Evolutionary conservation across 768 basidiomycete genomes (phyloP), one percentile per base, ranked within the genome.

Genomic region (Suillus americanus): DNA sequence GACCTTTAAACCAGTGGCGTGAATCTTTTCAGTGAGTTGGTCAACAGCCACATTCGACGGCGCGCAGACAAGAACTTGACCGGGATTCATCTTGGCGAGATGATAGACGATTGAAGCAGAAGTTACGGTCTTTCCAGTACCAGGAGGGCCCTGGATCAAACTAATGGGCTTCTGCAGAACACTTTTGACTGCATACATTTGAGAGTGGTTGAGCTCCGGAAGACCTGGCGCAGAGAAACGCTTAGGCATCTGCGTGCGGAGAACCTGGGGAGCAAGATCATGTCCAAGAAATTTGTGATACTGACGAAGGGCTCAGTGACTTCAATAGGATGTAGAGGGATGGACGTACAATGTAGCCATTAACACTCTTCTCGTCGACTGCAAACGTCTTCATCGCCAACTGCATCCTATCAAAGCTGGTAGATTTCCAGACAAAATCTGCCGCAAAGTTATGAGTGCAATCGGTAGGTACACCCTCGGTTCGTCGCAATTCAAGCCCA

Each of bases 361-460:
- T 96, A 70, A 99, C 97, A 74, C 95, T 97, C 83, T 98, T 97
- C 78, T 99, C 97, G 70, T 99, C 97, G 20, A 99, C 92, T 9
- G 97, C 97, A 74, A 99, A 99, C 1, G 96, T 99, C 85, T 98
- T 99, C 97, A 99, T 99, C 0, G 97, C 97, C 40, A 95, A 84
- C 74, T 99, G 97, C 97, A 99, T 99, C 57, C 97, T 85, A 76
- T 99, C 97, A 72, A 99, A 99, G 76, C 97, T 99, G 1, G 97
- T 99, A 5, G 95, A 96, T 78, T 99, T 99, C 97, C 97, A 99
- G 5, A 99, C 97, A 72, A 99, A 99, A 76, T 99, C 97, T n/a
- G 91, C 97, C 0, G 93, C 89, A 72, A 97, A 99, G 70, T 94
- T 93, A 73, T 96, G 94, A 0, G 94, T 95, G 77, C 94, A 87